These are phyloP conservation scores for Xylaria sp. DNA, from an alignment of 2,329 filamentous ascomycete genomes.

Conservation along the genomic window DNA sequence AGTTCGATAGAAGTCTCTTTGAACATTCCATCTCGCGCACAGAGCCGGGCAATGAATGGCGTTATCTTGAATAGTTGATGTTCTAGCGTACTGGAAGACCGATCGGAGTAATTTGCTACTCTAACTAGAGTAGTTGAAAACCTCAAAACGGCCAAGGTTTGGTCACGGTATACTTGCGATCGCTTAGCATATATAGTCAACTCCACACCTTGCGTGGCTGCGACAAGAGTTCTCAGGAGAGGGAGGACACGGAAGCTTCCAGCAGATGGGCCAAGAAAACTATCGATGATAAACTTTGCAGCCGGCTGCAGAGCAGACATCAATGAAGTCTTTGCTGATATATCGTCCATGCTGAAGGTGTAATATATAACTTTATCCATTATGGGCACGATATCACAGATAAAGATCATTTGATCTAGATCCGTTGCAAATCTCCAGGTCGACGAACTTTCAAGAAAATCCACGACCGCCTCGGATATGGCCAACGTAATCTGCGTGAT, in stretches of 20 bases:
- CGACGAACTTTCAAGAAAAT: conserved; percentile 83
- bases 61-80: conserved; percentile 81
- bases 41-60: conserved; percentile 77
- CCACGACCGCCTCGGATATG: conserved; percentile 76
- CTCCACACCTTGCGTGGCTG: conserved; percentile 62
- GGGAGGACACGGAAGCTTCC: conserved; percentile 78
- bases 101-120: conserved; percentile 67
- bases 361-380: conserved; percentile 75
- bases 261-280: conserved; percentile 73
- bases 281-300: conserved; percentile 76
- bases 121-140: conserved; percentile 75
- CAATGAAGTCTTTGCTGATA: conserved; percentile 50
- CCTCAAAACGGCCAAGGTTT: conserved; percentile 67
- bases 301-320: conserved; percentile 71
- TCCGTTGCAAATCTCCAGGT: conserved; percentile 82
- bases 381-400: conserved; percentile 68
- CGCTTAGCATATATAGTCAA: conserved; percentile 67
- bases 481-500: conserved; percentile 73
- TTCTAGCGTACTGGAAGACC: conserved; percentile 70
- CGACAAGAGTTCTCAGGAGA: conserved; percentile 71
- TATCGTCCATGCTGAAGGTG: conserved; percentile 76
- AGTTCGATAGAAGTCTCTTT: conserved; percentile 69
- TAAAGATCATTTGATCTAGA: conserved; percentile 71
- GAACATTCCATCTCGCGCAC: conserved; percentile 71
- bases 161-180: conserved; percentile 60